phyloP scores from a whole-genome alignment of 2,329 filamentous ascomycete genomes.

The Clonostachys rosea region DNA sequence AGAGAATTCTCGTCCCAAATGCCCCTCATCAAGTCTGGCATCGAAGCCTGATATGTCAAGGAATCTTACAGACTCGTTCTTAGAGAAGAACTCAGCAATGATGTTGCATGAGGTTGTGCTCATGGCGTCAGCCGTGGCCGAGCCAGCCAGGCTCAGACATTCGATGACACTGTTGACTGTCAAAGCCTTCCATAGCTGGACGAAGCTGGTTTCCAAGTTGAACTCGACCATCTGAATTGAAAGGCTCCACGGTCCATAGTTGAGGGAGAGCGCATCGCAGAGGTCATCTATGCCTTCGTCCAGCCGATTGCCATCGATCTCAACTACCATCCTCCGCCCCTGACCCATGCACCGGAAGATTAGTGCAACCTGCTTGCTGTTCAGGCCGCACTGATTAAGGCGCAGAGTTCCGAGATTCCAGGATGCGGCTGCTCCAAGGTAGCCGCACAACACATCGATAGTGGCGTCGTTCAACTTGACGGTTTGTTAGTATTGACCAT shows the following conservation, averaged over 20 bases:
- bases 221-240: slow-evolving; percentile 57
- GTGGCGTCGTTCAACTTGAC: slow-evolving; percentile 44
- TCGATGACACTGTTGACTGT: slow-evolving; percentile 43
- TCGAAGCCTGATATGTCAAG: slow-evolving; percentile 53
- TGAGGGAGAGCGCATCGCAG: slow-evolving; percentile 38
- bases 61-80: slow-evolving; percentile 44
- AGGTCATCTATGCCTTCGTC: slow-evolving; percentile 47
- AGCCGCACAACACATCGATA: slow-evolving; percentile 37
- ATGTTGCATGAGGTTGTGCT: slow-evolving; percentile 41
- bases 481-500: neutral
- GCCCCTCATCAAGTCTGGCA: slow-evolving; percentile 52
- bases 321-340: slow-evolving; percentile 39
- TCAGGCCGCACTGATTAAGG: slow-evolving; percentile 48
- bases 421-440: slow-evolving; percentile 33
- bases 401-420: slow-evolving; percentile 35
- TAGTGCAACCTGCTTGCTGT: slow-evolving; percentile 40
- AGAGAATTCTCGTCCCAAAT: slow-evolving; percentile 48
- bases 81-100: slow-evolving; percentile 44
- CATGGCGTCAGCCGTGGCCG: slow-evolving; percentile 40
- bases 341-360: slow-evolving; percentile 46
- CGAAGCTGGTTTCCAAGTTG: slow-evolving; percentile 42
- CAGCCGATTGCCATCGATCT: slow-evolving; percentile 46
- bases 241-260: slow-evolving; percentile 42
- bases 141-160: slow-evolving; percentile 49
- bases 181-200: slow-evolving; percentile 43